Conservation (phyloP, 164 flowering plant species). For the Stephania japonica region DNA sequence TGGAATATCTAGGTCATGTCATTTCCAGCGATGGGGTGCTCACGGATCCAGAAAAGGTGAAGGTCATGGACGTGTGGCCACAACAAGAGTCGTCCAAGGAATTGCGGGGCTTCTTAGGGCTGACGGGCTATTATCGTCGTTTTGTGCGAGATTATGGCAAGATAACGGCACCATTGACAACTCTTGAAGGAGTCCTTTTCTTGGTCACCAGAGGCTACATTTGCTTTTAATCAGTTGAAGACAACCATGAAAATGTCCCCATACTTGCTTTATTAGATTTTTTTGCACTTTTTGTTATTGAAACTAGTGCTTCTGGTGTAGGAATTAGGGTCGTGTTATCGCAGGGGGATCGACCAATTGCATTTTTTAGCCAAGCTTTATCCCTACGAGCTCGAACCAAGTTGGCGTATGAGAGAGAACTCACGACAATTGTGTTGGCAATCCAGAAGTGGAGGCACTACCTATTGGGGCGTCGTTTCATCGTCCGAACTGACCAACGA, state of each 20-base stretch:
- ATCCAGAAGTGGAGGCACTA: conserved; percentile 4
- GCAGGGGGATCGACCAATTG: background rate
- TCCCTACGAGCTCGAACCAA: background rate
- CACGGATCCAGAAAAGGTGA: background rate
- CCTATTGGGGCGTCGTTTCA: background rate
- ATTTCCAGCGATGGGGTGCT: background rate
- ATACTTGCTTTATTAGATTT: conserved; percentile 12
- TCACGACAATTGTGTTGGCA: background rate
- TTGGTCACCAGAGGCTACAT: too few relatives aligned
- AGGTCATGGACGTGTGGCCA: background rate
- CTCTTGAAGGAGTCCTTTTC: too few relatives aligned
- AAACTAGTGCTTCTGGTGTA: background rate
- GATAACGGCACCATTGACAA: conserved; percentile 5
- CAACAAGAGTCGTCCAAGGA: background rate
- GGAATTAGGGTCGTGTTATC: conserved; percentile 4
- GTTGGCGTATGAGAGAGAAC: background rate
- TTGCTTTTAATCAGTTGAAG: too few relatives aligned
- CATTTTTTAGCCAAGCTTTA: background rate
- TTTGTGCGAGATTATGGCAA: background rate
- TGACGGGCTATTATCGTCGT: background rate
- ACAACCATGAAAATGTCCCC: conserved; percentile 6
- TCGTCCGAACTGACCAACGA: background rate
- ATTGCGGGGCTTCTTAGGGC: background rate
- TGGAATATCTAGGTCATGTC: background rate
- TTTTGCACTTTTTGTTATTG: background rate